Conservation (phyloP, 768 basidiomycete species). For the Austroboletus festivus region DNA sequence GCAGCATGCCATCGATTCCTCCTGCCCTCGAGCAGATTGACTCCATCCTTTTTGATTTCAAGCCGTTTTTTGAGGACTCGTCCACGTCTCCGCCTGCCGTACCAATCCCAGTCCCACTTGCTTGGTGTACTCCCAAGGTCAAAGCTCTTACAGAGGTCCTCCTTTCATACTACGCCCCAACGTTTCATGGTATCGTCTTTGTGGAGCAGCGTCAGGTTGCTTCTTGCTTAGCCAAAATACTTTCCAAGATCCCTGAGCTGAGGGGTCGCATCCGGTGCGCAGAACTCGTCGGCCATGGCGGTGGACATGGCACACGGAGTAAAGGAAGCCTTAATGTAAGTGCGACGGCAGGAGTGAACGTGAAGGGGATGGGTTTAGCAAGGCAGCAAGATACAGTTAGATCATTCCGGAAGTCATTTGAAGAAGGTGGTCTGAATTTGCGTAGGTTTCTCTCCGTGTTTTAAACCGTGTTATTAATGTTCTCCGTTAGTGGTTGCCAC, state of each 20-base stretch:
- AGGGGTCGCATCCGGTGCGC: conserved; percentile 55
- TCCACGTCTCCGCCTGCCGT: conserved; percentile 26
- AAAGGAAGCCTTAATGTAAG: conserved; percentile 18
- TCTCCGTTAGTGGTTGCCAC: conserved; percentile 65
- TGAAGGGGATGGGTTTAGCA: conserved; percentile 49
- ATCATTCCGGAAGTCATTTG: conserved; percentile 65
- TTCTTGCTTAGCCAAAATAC: conserved; percentile 58
- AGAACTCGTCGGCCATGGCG: conserved; percentile 70
- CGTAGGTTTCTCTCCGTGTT: conserved; percentile 41
- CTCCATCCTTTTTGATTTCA: conserved; percentile 45
- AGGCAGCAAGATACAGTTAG: conserved; percentile 59
- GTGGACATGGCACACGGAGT: conserved; percentile 28
- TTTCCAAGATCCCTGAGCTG: conserved; percentile 59
- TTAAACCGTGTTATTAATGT: not conserved
- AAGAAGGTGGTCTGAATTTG: conserved; percentile 62
- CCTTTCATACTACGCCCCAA: conserved; percentile 44
- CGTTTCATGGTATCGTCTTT: conserved; percentile 83
- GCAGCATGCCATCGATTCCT: conserved; percentile 27
- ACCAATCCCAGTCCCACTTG: conserved; percentile 44
- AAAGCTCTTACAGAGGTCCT: conserved; percentile 60
- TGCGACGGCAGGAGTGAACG: conserved; percentile 31
- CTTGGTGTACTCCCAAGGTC: conserved; percentile 76
- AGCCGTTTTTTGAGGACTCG: conserved; percentile 36
- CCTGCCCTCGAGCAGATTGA: conserved; percentile 47
- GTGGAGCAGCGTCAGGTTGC: conserved; percentile 85